These are phyloP conservation scores for Canariomyces notabilis DNA, from an alignment of 2,329 filamentous ascomycete species.

Conservation along the genomic window DNA sequence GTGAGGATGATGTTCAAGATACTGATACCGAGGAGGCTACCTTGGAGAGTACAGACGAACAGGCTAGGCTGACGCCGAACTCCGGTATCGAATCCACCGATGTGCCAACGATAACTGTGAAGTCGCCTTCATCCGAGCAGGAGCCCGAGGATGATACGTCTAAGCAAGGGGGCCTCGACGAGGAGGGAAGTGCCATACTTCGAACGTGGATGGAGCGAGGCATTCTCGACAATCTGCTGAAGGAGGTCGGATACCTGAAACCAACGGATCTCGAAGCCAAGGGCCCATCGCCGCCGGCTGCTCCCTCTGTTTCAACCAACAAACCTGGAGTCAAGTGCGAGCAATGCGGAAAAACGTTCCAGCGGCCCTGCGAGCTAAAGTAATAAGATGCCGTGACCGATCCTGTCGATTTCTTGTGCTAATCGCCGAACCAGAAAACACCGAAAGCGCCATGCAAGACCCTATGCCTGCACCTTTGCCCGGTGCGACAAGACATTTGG, in stretches of 20 bases:
- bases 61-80: conserved; percentile 14
- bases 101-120: not conserved
- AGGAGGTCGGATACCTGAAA: conserved; percentile 23
- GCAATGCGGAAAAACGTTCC: conserved; percentile 43
- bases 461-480: conserved; percentile 74
- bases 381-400: conserved; percentile 31
- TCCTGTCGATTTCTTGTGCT: conserved; percentile 13
- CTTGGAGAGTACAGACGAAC: not conserved
- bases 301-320: not conserved
- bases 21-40: conserved; percentile 4
- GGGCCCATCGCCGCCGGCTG: conserved; percentile 13
- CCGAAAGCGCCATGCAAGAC: conserved; percentile 71
- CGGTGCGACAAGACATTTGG: conserved; percentile 70
- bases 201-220: conserved; percentile 21
- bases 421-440: conserved; percentile 62
- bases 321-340: conserved; percentile 28
- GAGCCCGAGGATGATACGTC: not conserved
- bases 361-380: conserved; percentile 53
- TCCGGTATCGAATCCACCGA: conserved; percentile 15
- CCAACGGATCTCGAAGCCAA: conserved; percentile 10
- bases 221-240: conserved; percentile 31
- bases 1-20: conserved; percentile 5
- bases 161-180: conserved; percentile 6
- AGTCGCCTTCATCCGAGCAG: not conserved
- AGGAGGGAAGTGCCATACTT: conserved; percentile 14